Evolutionary conservation across 768 basidiomycete species (phyloP), one percentile per base, ranked within the genome.

Genomic region (Lentinula edodes): DNA sequence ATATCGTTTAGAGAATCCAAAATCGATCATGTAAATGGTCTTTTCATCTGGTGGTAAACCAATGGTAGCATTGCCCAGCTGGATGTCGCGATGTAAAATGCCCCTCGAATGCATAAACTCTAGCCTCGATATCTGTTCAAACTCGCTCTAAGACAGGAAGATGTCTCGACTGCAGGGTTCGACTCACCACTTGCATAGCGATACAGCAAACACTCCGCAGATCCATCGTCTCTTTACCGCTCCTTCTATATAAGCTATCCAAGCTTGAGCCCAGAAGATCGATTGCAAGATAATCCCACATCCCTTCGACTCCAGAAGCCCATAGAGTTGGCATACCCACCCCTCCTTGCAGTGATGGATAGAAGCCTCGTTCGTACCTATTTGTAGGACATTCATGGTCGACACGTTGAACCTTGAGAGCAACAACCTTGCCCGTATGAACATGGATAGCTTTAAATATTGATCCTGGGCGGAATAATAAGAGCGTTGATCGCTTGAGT

Each of bases 1-100:
- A 64, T 89, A 92, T 36, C 80, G 80, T 67, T 91, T 91, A 16
- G 89, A 89, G 70, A 92, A 92, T 13, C 90, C 90, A 69, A 92
- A 91, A 70, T 92, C 90, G 66, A 92, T 92, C 89, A 91, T 88
- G 67, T 90, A 91, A 63, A 92, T 77, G 41, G 73, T 78, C 56
- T 78, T 78, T 13, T 87, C 77, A 63, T 89, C 74, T 0, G 87
- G 84, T 3, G 78, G 72, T 53, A 80, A 75, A 13, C 90, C 90
- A 57, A 91, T 69, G 3, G 83, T 84, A 65, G 86, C 88, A 69
- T 92, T 92, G 1, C 90, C 90, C 6, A 91, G 80, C 63, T 92
- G 90, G 54, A 92, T 86, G 64, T 92, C 90, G 7, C 90, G 83
- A 67, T 91, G 90, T 35, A 91, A 76, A 39, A 92, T 78, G 12